Evolutionary conservation across 768 basidiomycete genomes (phyloP).

Genomic region (Tubosaeta brunneosetosa): DNA sequence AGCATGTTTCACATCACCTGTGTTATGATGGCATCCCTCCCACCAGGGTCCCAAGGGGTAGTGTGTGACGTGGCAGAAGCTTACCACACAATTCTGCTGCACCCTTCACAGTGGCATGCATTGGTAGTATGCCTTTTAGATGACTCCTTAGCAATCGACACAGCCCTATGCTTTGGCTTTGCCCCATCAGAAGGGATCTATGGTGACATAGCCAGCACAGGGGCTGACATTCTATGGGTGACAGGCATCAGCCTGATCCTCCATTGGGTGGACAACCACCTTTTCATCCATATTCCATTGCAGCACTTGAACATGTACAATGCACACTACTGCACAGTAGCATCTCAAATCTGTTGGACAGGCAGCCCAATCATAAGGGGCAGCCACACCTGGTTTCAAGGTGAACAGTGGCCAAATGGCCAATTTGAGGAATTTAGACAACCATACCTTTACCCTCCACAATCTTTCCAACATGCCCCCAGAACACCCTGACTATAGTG

Average conservation of each 20-base stretch:
- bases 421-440: neutral
- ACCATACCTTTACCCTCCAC: neutral
- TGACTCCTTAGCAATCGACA: neutral
- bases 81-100: neutral
- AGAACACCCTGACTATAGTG: no score
- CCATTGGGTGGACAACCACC: neutral
- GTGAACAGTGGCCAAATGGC: neutral
- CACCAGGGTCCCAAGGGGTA: neutral
- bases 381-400: neutral
- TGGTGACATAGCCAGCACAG: neutral
- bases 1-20: constrained; percentile 1
- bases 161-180: neutral
- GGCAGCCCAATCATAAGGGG: neutral
- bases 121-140: neutral
- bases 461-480: neutral
- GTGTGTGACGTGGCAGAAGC: neutral
- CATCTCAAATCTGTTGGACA: no score
- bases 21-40: neutral
- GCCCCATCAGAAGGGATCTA: neutral
- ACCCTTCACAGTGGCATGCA: neutral
- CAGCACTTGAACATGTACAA: no score
- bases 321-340: no score
- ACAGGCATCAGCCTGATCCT: neutral
- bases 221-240: neutral
- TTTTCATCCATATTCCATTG: neutral